A percentile compares a stretch with the other conserved stretches of the same genome.
phyloP scores from a whole-genome alignment of 179 eudicot genomes.

The Carnegiea gigantea region DNA sequence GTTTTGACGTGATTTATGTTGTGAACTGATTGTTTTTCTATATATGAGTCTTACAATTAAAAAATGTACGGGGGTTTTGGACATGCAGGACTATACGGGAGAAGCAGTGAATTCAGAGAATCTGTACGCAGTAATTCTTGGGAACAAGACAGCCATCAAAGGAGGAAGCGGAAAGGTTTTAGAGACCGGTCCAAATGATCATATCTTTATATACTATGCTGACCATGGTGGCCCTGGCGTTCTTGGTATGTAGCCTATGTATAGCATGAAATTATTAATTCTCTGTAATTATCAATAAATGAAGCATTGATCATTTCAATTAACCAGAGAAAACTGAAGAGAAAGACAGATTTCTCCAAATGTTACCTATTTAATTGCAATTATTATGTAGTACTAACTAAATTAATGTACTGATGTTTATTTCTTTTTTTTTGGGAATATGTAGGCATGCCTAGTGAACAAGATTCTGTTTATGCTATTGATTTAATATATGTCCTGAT shows the following conservation, averaged over 20 bases:
- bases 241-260: slow-evolving; percentile 42
- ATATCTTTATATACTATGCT: slow-evolving; percentile 60
- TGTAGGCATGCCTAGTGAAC: slow-evolving; percentile 56
- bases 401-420: too few relatives aligned
- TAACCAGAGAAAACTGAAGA: too few relatives aligned
- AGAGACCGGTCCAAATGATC: slow-evolving; percentile 66
- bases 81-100: slow-evolving; percentile 62
- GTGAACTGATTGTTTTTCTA: too few relatives aligned
- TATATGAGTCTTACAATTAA: not conserved
- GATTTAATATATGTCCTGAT: slow-evolving; percentile 54
- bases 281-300: not conserved
- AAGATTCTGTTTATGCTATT: slow-evolving; percentile 46
- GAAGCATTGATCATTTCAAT: not conserved
- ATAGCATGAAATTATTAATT: too few relatives aligned
- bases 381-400: too few relatives aligned
- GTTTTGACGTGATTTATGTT: too few relatives aligned
- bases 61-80: not conserved
- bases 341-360: too few relatives aligned
- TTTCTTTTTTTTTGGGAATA: not conserved
- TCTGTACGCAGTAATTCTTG: slow-evolving; percentile 55
- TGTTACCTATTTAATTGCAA: not conserved
- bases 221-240: slow-evolving; percentile 70
- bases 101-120: slow-evolving; percentile 47
- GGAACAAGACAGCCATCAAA: slow-evolving; percentile 47
- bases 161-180: slow-evolving; percentile 78